phyloP scores from a whole-genome alignment of 2,329 filamentous ascomycete genomes.

The Elsinoe batatas region DNA sequence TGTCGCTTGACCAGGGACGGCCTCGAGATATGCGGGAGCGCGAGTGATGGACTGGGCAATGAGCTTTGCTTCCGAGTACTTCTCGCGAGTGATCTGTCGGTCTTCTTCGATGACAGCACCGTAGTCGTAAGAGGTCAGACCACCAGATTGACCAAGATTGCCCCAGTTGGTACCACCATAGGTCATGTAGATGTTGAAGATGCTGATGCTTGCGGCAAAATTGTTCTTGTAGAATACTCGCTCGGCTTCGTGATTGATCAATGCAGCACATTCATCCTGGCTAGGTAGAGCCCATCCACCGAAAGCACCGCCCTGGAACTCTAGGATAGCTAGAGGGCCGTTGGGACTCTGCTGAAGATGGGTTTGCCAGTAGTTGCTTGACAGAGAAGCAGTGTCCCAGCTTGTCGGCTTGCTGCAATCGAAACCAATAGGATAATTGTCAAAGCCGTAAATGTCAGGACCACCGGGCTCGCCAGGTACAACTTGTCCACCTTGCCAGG shows the following conservation, averaged over 20 bases:
- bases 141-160: slow-evolving; percentile 59
- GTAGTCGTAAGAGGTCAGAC: slow-evolving; percentile 50
- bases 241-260: slow-evolving; percentile 63
- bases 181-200: slow-evolving; percentile 67
- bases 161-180: slow-evolving; percentile 80
- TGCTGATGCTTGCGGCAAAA: slow-evolving; percentile 52
- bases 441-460: slow-evolving; percentile 53
- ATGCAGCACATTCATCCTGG: slow-evolving; percentile 54
- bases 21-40: slow-evolving; percentile 58
- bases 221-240: slow-evolving; percentile 73
- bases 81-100: slow-evolving; percentile 57
- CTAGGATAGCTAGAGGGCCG: slow-evolving; percentile 55
- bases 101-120: slow-evolving; percentile 59
- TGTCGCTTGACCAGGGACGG: slow-evolving; percentile 39
- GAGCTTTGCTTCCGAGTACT: slow-evolving; percentile 71
- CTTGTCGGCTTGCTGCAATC: slow-evolving; percentile 51
- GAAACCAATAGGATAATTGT: slow-evolving; percentile 28
- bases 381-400: slow-evolving; percentile 50
- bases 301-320: slow-evolving; percentile 46
- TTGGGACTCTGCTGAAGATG: slow-evolving; percentile 53
- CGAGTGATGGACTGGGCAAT: slow-evolving; percentile 65
- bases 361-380: slow-evolving; percentile 43
- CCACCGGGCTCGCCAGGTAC: slow-evolving; percentile 50
- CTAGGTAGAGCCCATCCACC: slow-evolving; percentile 66
- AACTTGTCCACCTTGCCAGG: slow-evolving; percentile 49